Base-by-base conservation (phyloP, 352 stramenopile genomes). In the Globisporangium mamillatum region DNA sequence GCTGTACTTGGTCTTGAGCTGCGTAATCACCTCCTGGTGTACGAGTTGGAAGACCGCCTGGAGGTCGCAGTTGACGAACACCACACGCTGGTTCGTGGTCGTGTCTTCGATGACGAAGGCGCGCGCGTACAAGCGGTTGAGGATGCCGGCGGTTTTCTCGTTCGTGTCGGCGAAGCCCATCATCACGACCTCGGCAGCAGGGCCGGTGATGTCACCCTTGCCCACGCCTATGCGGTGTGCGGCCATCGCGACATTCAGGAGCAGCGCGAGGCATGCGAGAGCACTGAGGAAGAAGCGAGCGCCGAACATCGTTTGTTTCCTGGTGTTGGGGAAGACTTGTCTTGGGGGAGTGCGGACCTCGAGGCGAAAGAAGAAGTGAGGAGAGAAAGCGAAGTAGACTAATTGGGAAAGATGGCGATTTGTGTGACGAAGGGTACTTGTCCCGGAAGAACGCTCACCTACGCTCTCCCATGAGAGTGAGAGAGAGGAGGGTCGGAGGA, bases 161-260 rank as follows among this genome's bases (percentile, higher is more conserved):
- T 60, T 67, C n/a, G 73, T 66, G 63, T 84, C 71, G 27, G 84
- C 82, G 60, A 86, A 93, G 10, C 86, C 86, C 74, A 85, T 82
- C 80, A 92, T 88, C 63, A 88, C 68, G 27, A 90, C 77, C 24
- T 90, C 79, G 10, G 79, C 80, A 16, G 75, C 76, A 0, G 82
- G 82, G 1, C 82, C 82, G 1, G 84, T 92, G 71, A 88, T 86
- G 66, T 92, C 84, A 25, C 48, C 67, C 63, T 86, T 89, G 44
- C 80, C 84, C 9, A 86, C 63, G 27, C 82, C 84, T 61, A 90
- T 80, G 62, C 74, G 76, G 66, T 82, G 84, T 8, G 70, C 67
- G 3, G 65, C 73, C 29, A 57, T 46, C 1, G 60, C 60, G 16
- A 55, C 32, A 3, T 60, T 36, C 27, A 63, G 32, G 8, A 72